Evolutionary conservation across 106 monocot genomes (phyloP).

Genomic region (Allium cepa): DNA sequence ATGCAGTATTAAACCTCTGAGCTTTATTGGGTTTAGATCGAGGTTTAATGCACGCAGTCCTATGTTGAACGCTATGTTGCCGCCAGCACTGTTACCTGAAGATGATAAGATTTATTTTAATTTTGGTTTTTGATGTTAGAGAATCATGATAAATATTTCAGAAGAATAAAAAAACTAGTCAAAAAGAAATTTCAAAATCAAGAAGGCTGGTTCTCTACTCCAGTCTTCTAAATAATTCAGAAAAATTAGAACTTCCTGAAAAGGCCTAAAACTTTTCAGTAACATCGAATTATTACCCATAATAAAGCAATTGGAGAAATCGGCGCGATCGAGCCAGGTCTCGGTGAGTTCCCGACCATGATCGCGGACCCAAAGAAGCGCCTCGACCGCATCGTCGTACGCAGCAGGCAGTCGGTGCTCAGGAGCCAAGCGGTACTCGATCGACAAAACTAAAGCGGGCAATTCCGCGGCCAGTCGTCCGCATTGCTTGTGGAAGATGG

Average conservation of each 20-base stretch:
- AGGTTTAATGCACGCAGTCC: background rate
- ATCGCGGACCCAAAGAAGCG: conserved; percentile 8
- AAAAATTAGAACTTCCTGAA: too few relatives aligned
- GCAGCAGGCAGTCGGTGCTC: conserved; percentile 6
- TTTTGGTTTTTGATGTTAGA: too few relatives aligned
- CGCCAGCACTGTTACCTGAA: conserved; percentile 14
- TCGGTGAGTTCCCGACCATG: conserved; percentile 4
- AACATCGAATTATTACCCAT: conserved; percentile 4
- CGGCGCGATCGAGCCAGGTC: conserved; percentile 8
- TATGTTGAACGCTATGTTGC: conserved; percentile 21
- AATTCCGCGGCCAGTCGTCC: background rate
- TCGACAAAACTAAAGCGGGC: conserved; percentile 13
- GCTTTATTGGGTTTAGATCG: too few relatives aligned
- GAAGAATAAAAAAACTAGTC: too few relatives aligned
- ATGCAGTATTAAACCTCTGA: too few relatives aligned
- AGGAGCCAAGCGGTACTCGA: conserved; percentile 19
- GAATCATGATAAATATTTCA: too few relatives aligned
- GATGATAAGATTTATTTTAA: too few relatives aligned
- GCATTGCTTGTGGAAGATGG: conserved; percentile 3
- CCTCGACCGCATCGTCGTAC: conserved; percentile 17
- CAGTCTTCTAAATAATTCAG: too few relatives aligned
- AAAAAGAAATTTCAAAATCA: too few relatives aligned
- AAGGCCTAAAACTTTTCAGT: too few relatives aligned
- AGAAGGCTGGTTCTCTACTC: too few relatives aligned
- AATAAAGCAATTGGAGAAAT: conserved; percentile 20